These are phyloP conservation scores for Lathyrus aphaca DNA, from an alignment of 306 rosid genomes.

Conservation along the genomic window DNA sequence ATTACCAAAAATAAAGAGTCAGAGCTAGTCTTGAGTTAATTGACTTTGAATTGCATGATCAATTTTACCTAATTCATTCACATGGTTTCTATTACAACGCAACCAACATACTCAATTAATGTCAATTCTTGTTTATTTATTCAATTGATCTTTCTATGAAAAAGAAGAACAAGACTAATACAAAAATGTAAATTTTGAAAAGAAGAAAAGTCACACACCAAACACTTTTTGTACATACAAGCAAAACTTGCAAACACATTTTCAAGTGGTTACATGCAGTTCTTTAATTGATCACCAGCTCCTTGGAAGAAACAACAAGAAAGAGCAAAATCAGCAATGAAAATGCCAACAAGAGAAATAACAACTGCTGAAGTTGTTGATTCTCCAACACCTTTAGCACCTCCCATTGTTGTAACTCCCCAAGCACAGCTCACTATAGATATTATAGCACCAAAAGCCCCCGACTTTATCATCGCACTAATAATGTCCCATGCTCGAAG, in stretches of 20 bases:
- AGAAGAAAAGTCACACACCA: constrained; percentile 1
- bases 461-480: constrained; percentile 93
- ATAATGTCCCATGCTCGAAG: constrained; percentile 86
- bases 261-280: constrained; percentile 54
- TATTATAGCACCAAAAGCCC: constrained; percentile 87
- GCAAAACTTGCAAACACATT: constrained; percentile 32
- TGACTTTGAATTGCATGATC: too few relatives aligned
- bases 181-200: neutral
- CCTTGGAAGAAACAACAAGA: constrained; percentile 91
- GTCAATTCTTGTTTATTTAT: neutral
- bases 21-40: too few relatives aligned
- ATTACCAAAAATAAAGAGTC: too few relatives aligned
- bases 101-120: too few relatives aligned
- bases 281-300: constrained; percentile 86
- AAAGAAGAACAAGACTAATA: neutral
- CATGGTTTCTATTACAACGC: too few relatives aligned
- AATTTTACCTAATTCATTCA: too few relatives aligned
- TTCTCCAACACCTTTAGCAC: constrained; percentile 97
- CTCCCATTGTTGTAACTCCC: constrained; percentile 93
- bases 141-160: neutral
- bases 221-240: constrained; percentile 34
- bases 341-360: constrained; percentile 92
- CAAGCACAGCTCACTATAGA: constrained; percentile 93
- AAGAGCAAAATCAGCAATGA: constrained; percentile 86
- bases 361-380: constrained; percentile 97